Conservation (phyloP, 2,329 filamentous ascomycete species). For the Aspergillus thermomutatus region DNA sequence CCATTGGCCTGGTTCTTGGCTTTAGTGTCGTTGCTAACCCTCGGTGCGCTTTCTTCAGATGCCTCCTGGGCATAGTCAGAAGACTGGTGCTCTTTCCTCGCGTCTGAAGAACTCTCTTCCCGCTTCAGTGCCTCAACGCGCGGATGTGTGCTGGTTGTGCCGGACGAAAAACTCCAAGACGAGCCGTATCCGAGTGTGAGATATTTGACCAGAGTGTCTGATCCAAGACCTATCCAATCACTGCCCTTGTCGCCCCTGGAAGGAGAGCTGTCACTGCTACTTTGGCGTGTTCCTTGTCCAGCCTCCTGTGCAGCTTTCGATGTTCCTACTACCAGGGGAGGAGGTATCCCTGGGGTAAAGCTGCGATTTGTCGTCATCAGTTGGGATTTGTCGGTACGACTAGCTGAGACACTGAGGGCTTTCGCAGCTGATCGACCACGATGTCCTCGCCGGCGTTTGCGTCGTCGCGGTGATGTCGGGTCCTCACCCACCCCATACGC, state of each 20-base stretch:
- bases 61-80: background rate
- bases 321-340: constrained; percentile 36
- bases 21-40: constrained; percentile 8
- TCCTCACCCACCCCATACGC: constrained; percentile 84
- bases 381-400: constrained; percentile 5
- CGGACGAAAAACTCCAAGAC: constrained; percentile 42
- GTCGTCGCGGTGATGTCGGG: constrained; percentile 62
- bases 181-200: constrained; percentile 50
- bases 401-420: constrained; percentile 5
- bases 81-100: constrained; percentile 1
- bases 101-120: constrained; percentile 9
- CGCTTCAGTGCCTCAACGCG: constrained; percentile 23
- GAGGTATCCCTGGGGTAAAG: constrained; percentile 42
- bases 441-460: constrained; percentile 32
- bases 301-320: constrained; percentile 15
- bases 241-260: constrained; percentile 17
- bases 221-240: constrained; percentile 32
- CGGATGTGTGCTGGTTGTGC: constrained; percentile 23
- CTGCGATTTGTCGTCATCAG: constrained; percentile 18
- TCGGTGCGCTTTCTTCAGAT: constrained; percentile 1
- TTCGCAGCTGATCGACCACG: constrained; percentile 18
- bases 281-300: constrained; percentile 9
- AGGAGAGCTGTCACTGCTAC: constrained; percentile 16
- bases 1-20: constrained; percentile 26
- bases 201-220: constrained; percentile 48